Evolutionary conservation across 2,329 filamentous ascomycete genomes (phyloP), one percentile per base, ranked within the genome.

Genomic region (Fusarium pseudocircinatum): DNA sequence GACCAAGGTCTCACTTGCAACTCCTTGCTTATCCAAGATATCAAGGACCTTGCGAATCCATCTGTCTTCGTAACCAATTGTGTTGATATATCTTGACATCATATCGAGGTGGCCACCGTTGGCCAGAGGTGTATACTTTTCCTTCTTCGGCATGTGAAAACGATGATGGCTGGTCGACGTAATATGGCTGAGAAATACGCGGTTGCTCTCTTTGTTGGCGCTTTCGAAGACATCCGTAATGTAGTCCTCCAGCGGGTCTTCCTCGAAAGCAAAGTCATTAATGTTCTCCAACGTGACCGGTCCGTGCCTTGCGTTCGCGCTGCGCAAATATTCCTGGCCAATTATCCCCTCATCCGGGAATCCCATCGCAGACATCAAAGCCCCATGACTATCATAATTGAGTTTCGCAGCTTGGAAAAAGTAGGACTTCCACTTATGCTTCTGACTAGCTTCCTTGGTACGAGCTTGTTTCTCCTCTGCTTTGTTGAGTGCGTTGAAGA

Each of bases 121-220:
- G 0, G 73, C 71, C 6, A 81, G 54, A 1, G 75, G 74, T 1
- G 78, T 70, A 22, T 78, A 78, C 12, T 61, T 60, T 58, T 80
- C 79, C 11, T 67, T 64, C 9, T 67, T 64, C 0, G 80, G 80
- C 57, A 81, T 72, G 6, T 70, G 75, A 60, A 78, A 82, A 2
- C 77, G 72, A 53, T 81, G 80, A 59, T 82, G 80, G 3, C 76
- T 78, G 12, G 80, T 82, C 53, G 79, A 81, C 7, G 81, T 82
- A 2, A 82, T 59, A 47, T 82, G 81, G 2, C 79, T 77, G 2
- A 82, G 60, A 52, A 82, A 82, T 0, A 81, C 67, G 18, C 80
- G 73, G 60, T 80, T 76, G 9, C 79, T 67, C 7, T 79, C 78
- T 16, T 76, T 66, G 40, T 73, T 74, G 44, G 80, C 80, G 6